These are phyloP conservation scores for Colletotrichum falcatum DNA, from an alignment of 2,329 filamentous ascomycete species.

Conservation along the genomic window DNA sequence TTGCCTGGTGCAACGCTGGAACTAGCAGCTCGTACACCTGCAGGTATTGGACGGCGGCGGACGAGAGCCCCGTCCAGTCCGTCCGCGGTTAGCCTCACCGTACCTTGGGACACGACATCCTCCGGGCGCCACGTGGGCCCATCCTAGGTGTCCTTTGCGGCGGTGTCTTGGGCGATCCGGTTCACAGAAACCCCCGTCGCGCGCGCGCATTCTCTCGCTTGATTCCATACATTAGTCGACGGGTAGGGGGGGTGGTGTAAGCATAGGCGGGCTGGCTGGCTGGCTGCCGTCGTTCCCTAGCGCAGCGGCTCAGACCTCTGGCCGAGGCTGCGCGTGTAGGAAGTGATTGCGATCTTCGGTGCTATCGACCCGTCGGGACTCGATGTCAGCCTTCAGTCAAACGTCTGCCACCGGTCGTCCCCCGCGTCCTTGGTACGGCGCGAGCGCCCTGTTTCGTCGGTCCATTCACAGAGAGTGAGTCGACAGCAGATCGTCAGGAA, in stretches of 20 bases:
- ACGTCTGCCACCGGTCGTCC: not conserved
- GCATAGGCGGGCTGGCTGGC: not conserved
- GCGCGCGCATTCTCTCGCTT: not conserved
- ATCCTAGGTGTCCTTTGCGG: not conserved
- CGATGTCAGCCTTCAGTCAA: not conserved
- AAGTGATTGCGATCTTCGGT: slow-evolving; percentile 11
- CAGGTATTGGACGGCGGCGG: not conserved
- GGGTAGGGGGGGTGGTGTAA: not conserved
- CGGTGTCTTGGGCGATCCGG: not conserved
- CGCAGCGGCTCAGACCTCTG: slow-evolving; percentile 4
- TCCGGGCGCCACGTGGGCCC: slow-evolving; percentile 12
- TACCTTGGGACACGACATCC: not conserved
- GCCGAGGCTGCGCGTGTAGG: not conserved
- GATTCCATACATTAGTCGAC: not conserved
- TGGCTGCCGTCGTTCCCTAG: not conserved
- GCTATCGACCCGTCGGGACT: not conserved
- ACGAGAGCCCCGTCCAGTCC: not conserved
- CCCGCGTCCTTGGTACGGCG: not conserved
- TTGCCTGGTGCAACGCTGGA: not conserved
- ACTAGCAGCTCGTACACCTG: not conserved
- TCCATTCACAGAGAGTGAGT: not conserved
- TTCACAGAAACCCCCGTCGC: not conserved
- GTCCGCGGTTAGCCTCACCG: not conserved
- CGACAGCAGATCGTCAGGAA: slow-evolving; percentile 22
- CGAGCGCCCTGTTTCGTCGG: slow-evolving; percentile 1